Evolutionary conservation across 192 early-diverging fungal genomes (phyloP).

Genomic region (Mortierella alpina): DNA sequence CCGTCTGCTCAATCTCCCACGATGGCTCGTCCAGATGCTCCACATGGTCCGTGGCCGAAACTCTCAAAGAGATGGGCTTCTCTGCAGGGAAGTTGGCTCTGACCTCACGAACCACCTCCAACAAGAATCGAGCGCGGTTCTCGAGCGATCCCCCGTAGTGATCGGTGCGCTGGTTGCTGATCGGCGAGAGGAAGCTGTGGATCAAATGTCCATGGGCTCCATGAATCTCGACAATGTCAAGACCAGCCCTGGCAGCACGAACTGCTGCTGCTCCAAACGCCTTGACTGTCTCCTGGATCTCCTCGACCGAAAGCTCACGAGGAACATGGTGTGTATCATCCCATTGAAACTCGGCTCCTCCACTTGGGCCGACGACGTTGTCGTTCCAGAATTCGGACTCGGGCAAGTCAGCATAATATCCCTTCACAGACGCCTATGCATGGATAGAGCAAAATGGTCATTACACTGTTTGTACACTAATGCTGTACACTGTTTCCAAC

Average conservation of each 20-base stretch:
- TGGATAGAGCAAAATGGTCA: background rate
- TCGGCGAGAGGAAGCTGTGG: constrained; percentile 81
- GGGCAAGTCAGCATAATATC: constrained; percentile 18
- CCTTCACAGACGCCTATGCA: constrained; percentile 14
- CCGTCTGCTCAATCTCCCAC: constrained; percentile 81
- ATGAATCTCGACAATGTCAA: constrained; percentile 91
- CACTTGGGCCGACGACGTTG: constrained; percentile 72
- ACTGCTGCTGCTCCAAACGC: constrained; percentile 73
- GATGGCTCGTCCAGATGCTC: constrained; percentile 53
- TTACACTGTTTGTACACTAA: no score
- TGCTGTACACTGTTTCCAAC: background rate
- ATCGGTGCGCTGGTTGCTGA: constrained; percentile 88
- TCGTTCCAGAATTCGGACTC: constrained; percentile 71
- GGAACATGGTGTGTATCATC: constrained; percentile 55
- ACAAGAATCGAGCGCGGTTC: constrained; percentile 68
- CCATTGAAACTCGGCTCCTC: constrained; percentile 53
- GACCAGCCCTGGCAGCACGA: constrained; percentile 81
- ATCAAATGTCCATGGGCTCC: constrained; percentile 91
- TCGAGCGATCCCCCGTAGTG: constrained; percentile 91
- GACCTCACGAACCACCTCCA: constrained; percentile 70
- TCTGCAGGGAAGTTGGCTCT: constrained; percentile 67
- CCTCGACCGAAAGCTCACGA: constrained; percentile 67
- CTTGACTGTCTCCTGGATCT: constrained; percentile 71
- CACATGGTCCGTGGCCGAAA: constrained; percentile 80
- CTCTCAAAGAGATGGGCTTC: constrained; percentile 82